Conservation (phyloP, 352 stramenopile species). For the Phytophthora tubulina region DNA sequence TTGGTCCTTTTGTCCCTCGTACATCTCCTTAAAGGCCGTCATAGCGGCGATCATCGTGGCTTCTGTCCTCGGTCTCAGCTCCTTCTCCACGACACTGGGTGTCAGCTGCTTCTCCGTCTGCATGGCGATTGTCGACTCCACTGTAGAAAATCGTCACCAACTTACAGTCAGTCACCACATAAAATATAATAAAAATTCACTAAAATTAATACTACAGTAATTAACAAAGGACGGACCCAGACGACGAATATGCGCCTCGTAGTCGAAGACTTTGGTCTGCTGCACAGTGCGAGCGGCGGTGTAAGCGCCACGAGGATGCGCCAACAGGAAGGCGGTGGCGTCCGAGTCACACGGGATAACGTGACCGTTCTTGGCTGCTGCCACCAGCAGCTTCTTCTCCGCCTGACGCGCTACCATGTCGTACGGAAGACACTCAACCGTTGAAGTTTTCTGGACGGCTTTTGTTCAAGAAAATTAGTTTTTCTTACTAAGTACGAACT, state of each 20-base stretch:
- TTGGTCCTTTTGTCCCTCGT: constrained; percentile 51
- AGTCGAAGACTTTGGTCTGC: constrained; percentile 83
- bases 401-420: constrained; percentile 22
- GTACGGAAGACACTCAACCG: not conserved
- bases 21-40: constrained; percentile 60
- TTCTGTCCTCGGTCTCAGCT: constrained; percentile 64
- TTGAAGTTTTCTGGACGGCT: constrained; percentile 19
- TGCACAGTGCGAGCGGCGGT: constrained; percentile 77
- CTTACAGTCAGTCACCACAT: constrained; percentile 3
- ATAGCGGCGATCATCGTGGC: constrained; percentile 78
- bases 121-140: constrained; percentile 81
- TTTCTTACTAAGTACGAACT: no score
- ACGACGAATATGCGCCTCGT: constrained; percentile 79
- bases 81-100: constrained; percentile 46
- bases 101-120: constrained; percentile 39
- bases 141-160: constrained; percentile 34
- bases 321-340: constrained; percentile 70
- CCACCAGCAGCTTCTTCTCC: constrained; percentile 48
- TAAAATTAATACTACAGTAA: not conserved
- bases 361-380: constrained; percentile 82
- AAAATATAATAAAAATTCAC: not conserved
- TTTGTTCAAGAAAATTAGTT: no score
- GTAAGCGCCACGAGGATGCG: constrained; percentile 76
- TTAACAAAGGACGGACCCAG: constrained; percentile 53
- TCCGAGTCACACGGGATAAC: constrained; percentile 71